phyloP scores from a whole-genome alignment of 1,284 basidiomycete species.

The Malassezia psittaci region DNA sequence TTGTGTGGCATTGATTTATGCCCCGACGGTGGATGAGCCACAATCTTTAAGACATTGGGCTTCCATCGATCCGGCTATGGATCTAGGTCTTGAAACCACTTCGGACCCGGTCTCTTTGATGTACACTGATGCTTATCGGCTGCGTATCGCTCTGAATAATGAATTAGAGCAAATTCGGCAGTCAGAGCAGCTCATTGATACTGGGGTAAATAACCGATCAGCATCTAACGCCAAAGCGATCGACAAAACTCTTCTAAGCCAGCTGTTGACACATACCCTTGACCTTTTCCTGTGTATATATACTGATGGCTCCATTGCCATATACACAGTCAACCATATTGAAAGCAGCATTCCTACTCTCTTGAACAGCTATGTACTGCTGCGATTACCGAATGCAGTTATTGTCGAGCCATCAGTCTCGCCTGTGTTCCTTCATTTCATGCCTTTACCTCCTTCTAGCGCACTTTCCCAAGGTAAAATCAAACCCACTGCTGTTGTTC shows the following conservation, averaged over 20 bases:
- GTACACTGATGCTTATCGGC: constrained; percentile 9
- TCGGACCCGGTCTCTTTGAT: constrained; percentile 3
- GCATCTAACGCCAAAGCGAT: neutral
- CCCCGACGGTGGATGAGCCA: constrained; percentile 1
- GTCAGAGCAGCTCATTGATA: neutral
- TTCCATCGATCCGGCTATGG: constrained; percentile 7
- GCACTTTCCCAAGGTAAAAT: neutral
- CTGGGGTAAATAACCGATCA: neutral
- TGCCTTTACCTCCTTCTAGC: constrained; percentile 1
- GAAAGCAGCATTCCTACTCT: neutral
- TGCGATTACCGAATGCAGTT: neutral
- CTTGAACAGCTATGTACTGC: neutral
- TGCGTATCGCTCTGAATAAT: constrained; percentile 5
- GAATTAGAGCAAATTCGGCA: constrained; percentile 3
- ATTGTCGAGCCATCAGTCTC: neutral
- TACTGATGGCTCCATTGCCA: constrained; percentile 6
- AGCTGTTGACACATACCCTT: constrained; percentile 5
- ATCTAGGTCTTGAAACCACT: neutral
- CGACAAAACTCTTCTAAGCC: neutral
- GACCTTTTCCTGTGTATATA: constrained; percentile 13
- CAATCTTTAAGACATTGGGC: constrained; percentile 4
- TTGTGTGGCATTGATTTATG: constrained; percentile 3
- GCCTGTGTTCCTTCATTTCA: constrained; percentile 8
- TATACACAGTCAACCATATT: constrained; percentile 4
- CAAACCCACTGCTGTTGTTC: constrained; percentile 4